Evolutionary conservation across 2,329 filamentous ascomycete genomes (phyloP).

Genomic region (Colletotrichum lupini): DNA sequence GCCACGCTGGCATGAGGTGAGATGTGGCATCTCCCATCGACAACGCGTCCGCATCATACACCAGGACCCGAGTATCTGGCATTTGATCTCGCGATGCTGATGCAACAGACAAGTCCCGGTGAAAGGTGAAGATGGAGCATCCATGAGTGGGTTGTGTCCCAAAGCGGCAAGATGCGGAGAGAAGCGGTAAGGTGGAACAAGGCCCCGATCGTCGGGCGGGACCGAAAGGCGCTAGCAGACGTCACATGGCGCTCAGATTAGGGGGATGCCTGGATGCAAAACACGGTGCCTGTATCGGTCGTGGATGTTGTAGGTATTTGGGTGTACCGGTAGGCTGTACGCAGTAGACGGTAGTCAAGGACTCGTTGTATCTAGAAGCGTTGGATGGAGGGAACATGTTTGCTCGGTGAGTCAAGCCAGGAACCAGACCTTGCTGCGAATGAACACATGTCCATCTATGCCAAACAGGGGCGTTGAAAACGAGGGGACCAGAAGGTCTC

Average conservation of each 20-base stretch:
- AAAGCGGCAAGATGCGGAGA: neutral
- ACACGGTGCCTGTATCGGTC: slow-evolving; percentile 7
- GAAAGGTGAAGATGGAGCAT: neutral
- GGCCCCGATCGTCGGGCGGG: slow-evolving; percentile 11
- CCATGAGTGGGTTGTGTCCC: neutral
- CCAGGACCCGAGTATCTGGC: neutral
- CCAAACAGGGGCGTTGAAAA: neutral
- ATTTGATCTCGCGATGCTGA: neutral
- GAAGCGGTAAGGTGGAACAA: neutral
- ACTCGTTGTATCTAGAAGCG: neutral
- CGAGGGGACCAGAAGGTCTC: neutral
- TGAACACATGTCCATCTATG: neutral
- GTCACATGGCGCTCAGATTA: slow-evolving; percentile 22
- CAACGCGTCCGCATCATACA: neutral
- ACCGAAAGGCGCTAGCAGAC: slow-evolving; percentile 15
- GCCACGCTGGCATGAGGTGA: too few relatives aligned
- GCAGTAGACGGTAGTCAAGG: too few relatives aligned
- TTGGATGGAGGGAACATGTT: neutral
- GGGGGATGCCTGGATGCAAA: slow-evolving; percentile 21
- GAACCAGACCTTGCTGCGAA: neutral
- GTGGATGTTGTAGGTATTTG: neutral
- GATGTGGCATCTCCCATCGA: neutral
- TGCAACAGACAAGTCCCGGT: neutral
- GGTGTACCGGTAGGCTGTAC: too few relatives aligned
- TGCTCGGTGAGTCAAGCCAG: neutral